Conservation (phyloP, 306 rosid genomes). For the Crataegus laevigata region DNA sequence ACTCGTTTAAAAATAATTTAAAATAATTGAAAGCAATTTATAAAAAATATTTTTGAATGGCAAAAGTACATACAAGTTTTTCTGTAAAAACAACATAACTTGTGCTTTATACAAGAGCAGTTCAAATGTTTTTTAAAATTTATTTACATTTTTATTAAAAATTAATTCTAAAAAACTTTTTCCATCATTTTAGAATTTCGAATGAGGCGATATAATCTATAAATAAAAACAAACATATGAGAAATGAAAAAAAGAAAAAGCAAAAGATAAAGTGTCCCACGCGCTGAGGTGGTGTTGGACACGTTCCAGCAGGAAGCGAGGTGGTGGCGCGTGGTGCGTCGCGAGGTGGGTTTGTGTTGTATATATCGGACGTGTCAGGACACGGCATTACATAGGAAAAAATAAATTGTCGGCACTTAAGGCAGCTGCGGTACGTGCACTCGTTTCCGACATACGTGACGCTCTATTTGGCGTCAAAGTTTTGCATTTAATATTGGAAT, state of each 20-base stretch:
- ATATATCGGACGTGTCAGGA: slow-evolving; percentile 2
- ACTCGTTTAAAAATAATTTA: too few relatives aligned
- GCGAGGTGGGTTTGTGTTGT: background rate
- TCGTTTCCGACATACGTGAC: slow-evolving; percentile 51
- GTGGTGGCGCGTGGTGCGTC: slow-evolving; percentile 22
- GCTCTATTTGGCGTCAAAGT: slow-evolving; percentile 38
- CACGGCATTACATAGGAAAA: slow-evolving; percentile 41
- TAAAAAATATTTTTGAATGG: too few relatives aligned
- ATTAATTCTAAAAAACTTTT: too few relatives aligned
- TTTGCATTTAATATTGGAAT: slow-evolving; percentile 14
- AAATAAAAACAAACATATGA: background rate
- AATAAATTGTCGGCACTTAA: slow-evolving; percentile 52
- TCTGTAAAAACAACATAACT: too few relatives aligned
- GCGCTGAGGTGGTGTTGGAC: background rate
- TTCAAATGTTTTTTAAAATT: too few relatives aligned
- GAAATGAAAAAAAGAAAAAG: background rate
- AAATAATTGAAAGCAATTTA: too few relatives aligned
- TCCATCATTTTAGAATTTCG: too few relatives aligned
- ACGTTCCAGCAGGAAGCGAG: too few relatives aligned
- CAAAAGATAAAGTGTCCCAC: background rate
- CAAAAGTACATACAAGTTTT: too few relatives aligned
- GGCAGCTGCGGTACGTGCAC: slow-evolving; percentile 48
- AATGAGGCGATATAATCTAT: too few relatives aligned
- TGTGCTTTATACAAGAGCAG: too few relatives aligned
- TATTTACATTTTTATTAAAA: too few relatives aligned